A percentile compares a stretch with the other conserved stretches of the same genome.
Conservation (phyloP, 2,329 filamentous ascomycete genomes). For the Achaetomium macrosporum region DNA sequence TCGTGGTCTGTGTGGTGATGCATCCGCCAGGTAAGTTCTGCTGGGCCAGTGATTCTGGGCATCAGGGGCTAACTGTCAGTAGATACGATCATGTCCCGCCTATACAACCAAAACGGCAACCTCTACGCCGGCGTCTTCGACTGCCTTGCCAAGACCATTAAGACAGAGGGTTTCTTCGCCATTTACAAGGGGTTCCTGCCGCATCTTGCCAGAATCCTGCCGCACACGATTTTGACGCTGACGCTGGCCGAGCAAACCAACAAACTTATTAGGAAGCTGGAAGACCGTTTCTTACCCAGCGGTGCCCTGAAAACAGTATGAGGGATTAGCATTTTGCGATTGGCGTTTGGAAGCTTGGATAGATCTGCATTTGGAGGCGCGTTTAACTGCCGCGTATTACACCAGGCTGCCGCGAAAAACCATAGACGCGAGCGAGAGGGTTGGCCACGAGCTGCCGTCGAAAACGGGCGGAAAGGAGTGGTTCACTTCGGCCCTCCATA, state of each 20-base stretch:
- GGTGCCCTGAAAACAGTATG: constrained; percentile 16
- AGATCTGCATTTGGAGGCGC: constrained; percentile 8
- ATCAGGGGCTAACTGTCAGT: background rate
- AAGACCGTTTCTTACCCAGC: constrained; percentile 47
- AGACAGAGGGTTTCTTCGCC: constrained; percentile 83
- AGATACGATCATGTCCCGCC: constrained; percentile 96
- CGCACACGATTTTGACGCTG: constrained; percentile 90
- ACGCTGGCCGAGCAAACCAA: constrained; percentile 95
- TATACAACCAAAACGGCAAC: constrained; percentile 98
- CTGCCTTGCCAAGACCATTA: constrained; percentile 83
- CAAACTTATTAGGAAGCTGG: constrained; percentile 77
- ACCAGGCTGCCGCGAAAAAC: constrained; percentile 4
- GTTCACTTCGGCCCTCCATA: background rate
- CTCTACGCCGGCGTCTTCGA: constrained; percentile 93
- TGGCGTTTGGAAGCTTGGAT: constrained; percentile 11
- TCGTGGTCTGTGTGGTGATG: constrained; percentile 97
- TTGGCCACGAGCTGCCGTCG: background rate
- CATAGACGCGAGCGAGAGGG: constrained; percentile 2
- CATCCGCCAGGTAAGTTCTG: constrained; percentile 72
- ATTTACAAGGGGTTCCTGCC: constrained; percentile 98
- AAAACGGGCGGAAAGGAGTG: background rate
- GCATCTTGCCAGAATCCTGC: constrained; percentile 87
- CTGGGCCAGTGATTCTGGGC: constrained; percentile 4
- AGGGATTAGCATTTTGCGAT: constrained; percentile 1
- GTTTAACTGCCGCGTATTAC: constrained; percentile 8